Evolutionary conservation across 2,329 filamentous ascomycete genomes (phyloP).

Genomic region (Fusarium longipes): DNA sequence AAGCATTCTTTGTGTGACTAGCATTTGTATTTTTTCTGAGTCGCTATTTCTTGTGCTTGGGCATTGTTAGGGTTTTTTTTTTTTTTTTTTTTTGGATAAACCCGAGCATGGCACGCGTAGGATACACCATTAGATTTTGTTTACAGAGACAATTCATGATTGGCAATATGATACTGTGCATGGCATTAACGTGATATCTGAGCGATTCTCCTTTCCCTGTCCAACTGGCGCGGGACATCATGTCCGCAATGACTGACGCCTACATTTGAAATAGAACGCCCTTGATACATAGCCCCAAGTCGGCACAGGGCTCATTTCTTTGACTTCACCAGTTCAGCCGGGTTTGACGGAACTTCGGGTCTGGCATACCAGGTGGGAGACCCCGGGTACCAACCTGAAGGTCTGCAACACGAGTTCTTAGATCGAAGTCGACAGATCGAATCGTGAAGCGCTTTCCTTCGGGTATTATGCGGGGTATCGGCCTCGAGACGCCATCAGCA

Average conservation of each 20-base stretch:
- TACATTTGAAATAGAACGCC: neutral
- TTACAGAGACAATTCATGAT: neutral
- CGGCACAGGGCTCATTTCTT: neutral
- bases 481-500: conserved; percentile 12
- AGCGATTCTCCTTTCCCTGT: neutral
- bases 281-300: neutral
- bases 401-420: conserved; percentile 61
- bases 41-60: neutral
- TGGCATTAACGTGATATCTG: neutral
- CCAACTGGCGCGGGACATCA: neutral
- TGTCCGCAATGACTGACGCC: neutral
- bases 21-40: neutral
- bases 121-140: conserved; percentile 3
- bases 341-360: conserved; percentile 60
- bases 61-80: conserved; percentile 4
- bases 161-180: neutral
- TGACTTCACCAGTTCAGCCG: conserved; percentile 60
- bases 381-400: conserved; percentile 66
- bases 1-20: conserved; percentile 42
- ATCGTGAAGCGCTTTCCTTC: conserved; percentile 68
- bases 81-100: neutral
- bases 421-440: conserved; percentile 66
- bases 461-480: conserved; percentile 53
- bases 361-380: conserved; percentile 58
- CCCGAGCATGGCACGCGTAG: neutral